phyloP scores from a whole-genome alignment of 108 stramenopile species.

The Skeletonema menzelii region DNA sequence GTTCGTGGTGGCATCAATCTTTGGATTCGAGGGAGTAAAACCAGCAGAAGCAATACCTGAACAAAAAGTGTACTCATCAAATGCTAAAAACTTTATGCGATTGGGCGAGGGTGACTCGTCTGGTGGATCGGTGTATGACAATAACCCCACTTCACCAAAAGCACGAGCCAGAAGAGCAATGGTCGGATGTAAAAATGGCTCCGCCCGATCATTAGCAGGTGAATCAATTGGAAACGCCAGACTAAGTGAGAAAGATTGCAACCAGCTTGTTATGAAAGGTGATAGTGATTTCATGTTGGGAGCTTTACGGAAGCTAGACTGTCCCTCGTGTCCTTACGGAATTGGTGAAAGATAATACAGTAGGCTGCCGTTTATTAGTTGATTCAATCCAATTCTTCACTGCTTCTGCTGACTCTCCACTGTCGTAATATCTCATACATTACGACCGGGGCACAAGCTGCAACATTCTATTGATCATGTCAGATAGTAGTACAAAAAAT shows the following conservation, averaged over 20 bases:
- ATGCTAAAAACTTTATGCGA: conserved; percentile 57
- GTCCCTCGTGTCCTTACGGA: conserved; percentile 66
- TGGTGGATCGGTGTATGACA: conserved; percentile 58
- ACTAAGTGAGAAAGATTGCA: conserved; percentile 49
- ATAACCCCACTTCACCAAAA: conserved; percentile 50
- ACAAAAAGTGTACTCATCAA: conserved; percentile 46
- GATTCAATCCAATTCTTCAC: conserved; percentile 54
- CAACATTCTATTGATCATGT: conserved; percentile 55
- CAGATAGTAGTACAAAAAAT: no score
- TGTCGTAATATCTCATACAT: conserved; percentile 83
- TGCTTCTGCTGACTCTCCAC: conserved; percentile 67
- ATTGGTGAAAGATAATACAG: conserved; percentile 41
- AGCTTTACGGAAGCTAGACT: conserved; percentile 57
- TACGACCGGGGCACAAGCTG: conserved; percentile 86
- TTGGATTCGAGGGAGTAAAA: conserved; percentile 4
- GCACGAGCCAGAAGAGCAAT: conserved; percentile 54
- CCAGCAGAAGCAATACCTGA: conserved; percentile 7
- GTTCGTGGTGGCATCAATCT: not conserved
- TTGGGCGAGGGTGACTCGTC: conserved; percentile 56
- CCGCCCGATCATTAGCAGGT: conserved; percentile 48
- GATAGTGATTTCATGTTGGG: conserved; percentile 61
- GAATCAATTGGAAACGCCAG: conserved; percentile 23
- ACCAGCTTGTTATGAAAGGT: conserved; percentile 49
- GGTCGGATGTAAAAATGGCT: conserved; percentile 54
- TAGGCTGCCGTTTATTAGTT: conserved; percentile 37